These are phyloP conservation scores for Vigna nakashimae DNA, from an alignment of 306 rosid species.

Conservation along the genomic window DNA sequence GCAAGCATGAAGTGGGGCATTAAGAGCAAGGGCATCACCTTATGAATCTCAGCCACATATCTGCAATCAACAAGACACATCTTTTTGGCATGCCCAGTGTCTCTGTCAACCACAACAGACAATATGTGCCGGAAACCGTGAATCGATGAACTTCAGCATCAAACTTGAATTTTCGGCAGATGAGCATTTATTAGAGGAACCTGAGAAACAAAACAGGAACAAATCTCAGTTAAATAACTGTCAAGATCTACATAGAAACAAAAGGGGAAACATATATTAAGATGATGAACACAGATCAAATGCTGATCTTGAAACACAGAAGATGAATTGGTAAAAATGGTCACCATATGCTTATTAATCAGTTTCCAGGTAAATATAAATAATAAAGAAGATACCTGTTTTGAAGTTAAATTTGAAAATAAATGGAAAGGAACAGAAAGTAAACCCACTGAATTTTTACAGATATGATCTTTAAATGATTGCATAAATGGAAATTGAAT, in stretches of 20 bases:
- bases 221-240: slow-evolving; percentile 25
- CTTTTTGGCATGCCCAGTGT: slow-evolving; percentile 73
- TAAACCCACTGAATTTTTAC: slow-evolving; percentile 1
- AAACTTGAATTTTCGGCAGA: slow-evolving; percentile 34
- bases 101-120: slow-evolving; percentile 27
- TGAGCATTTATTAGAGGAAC: slow-evolving; percentile 7
- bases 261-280: not conserved
- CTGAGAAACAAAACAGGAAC: slow-evolving; percentile 39
- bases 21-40: slow-evolving; percentile 48
- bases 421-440: slow-evolving; percentile 4
- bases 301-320: slow-evolving; percentile 11
- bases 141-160: slow-evolving; percentile 39
- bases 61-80: slow-evolving; percentile 55
- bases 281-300: slow-evolving; percentile 28
- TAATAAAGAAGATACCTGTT: not conserved
- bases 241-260: not conserved
- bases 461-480: slow-evolving; percentile 23
- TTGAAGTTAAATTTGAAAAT: not conserved
- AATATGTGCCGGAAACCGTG: slow-evolving; percentile 27
- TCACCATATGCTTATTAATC: not conserved
- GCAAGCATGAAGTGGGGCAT: slow-evolving; percentile 44
- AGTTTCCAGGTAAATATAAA: no score
- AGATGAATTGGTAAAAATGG: not conserved
- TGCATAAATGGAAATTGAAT: slow-evolving; percentile 5
- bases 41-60: slow-evolving; percentile 45